phyloP scores from a whole-genome alignment of 345 rosid genomes.

The Hibiscus mutabilis region DNA sequence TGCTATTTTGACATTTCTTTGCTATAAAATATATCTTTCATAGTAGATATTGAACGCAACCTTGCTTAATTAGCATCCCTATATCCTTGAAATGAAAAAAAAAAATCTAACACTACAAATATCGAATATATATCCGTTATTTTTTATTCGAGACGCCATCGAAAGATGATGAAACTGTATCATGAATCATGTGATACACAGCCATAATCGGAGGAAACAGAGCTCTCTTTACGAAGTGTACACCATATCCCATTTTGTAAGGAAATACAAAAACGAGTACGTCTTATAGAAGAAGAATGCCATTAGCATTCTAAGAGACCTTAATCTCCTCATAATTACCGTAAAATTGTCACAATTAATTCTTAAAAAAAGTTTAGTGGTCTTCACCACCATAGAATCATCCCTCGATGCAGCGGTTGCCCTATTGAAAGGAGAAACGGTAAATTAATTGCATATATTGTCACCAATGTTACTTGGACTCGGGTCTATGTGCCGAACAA shows the following conservation, averaged over 20 bases:
- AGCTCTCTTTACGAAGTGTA: not conserved
- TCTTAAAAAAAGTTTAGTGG: conserved; percentile 25
- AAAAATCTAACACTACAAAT: not conserved
- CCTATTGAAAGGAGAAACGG: conserved; percentile 53
- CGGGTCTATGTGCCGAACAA: too few species aligned
- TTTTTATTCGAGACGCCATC: not conserved
- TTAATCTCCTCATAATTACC: conserved; percentile 8
- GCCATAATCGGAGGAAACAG: conserved; percentile 1
- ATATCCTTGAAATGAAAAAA: too few species aligned
- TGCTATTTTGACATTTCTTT: too few species aligned
- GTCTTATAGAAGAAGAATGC: conserved; percentile 8
- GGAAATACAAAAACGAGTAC: conserved; percentile 8
- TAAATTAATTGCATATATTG: conserved; percentile 27
- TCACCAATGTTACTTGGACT: not conserved
- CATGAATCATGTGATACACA: not conserved
- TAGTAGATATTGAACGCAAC: too few species aligned
- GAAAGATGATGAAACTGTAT: not conserved
- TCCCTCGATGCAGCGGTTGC: conserved; percentile 33
- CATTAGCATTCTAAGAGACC: conserved; percentile 4
- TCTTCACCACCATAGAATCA: conserved; percentile 24
- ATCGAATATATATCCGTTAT: not conserved
- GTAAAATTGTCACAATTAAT: conserved; percentile 19
- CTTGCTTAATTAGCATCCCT: too few species aligned
- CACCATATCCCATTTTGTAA: not conserved
- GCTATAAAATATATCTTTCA: too few species aligned